Evolutionary conservation across 2,329 filamentous ascomycete species (phyloP), one percentile per base, ranked within the genome.

Genomic region (Alternaria viburni): DNA sequence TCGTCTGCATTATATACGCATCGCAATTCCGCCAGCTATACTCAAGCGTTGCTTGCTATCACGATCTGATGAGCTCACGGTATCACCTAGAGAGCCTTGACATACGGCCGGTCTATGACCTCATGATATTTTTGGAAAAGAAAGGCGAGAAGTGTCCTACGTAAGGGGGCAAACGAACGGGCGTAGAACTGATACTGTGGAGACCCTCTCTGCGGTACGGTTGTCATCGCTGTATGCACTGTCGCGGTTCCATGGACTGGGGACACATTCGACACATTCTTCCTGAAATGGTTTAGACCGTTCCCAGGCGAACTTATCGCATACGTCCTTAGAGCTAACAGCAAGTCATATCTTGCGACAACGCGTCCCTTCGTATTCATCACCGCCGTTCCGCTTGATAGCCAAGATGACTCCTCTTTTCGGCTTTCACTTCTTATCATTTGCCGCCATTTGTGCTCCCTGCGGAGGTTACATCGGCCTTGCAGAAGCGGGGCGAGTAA

Each of bases 391-490:
- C 12, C 49, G n/a, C 21, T 17, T 17, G 13, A 23, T 36, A 2
- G 43, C 19, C 43, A 21, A 52, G 30, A n/a, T 15, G 9, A 12
- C 17, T 13, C 28, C 52, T 19, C 28, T 36, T 11, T 25, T 26
- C 8, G 23, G 25, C 23, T 15, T 19, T 19, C 25, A 17, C 26
- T n/a, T 11, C 41, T 54, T 62, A 49, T 59, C 59, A 15, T 25
- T 13, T 41, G 2, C 17, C 32, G 41, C 46, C 21, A 51, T 54
- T 23, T 36, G 17, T 21, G 44, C 32, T 44, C 36, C 17, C 50
- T 51, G 51, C 19, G 41, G 51, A 61, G 59, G 59, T 65, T 65
- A 59, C 62, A 62, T 62, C 57, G 59, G 59, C 36, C 43, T 55
- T 57, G 56, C 44, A 54, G 55, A 55, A 62, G 59, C 59, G 55